These are phyloP conservation scores for Fusarium tricinctum DNA, from an alignment of 2,329 filamentous ascomycete genomes.

Conservation along the genomic window DNA sequence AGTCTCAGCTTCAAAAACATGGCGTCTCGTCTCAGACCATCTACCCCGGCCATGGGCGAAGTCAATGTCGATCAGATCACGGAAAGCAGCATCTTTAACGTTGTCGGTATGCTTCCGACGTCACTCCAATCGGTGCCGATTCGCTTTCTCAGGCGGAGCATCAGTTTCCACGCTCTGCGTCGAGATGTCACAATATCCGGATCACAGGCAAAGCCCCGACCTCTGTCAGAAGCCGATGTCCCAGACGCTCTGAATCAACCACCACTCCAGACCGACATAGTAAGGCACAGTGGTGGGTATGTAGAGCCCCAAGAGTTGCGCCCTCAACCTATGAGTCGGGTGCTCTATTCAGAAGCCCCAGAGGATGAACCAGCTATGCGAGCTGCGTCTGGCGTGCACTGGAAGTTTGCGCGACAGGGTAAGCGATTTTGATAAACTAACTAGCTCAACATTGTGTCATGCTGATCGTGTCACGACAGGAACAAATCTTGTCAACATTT, in stretches of 20 bases:
- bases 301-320: slow-evolving; percentile 17
- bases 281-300: slow-evolving; percentile 25
- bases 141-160: slow-evolving; percentile 62
- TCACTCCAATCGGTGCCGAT: slow-evolving; percentile 66
- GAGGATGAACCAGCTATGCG: slow-evolving; percentile 41
- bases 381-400: slow-evolving; percentile 53
- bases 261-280: slow-evolving; percentile 29
- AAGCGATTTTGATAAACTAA: neutral
- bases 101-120: slow-evolving; percentile 68
- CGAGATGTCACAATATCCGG: slow-evolving; percentile 29
- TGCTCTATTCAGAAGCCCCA: slow-evolving; percentile 46
- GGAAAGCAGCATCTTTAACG: slow-evolving; percentile 59
- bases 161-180: slow-evolving; percentile 52
- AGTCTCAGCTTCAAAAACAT: slow-evolving; percentile 19
- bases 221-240: slow-evolving; percentile 42
- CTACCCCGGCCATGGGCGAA: slow-evolving; percentile 47
- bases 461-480: slow-evolving; percentile 41
- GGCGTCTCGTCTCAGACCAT: slow-evolving; percentile 35
- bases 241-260: slow-evolving; percentile 26
- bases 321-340: slow-evolving; percentile 44
- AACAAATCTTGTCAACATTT: slow-evolving; percentile 49
- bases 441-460: neutral
- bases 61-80: slow-evolving; percentile 52
- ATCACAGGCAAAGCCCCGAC: slow-evolving; percentile 31
- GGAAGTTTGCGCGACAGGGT: slow-evolving; percentile 55